Conservation (phyloP, 2,329 filamentous ascomycete species). For the Talaromyces sp. region DNA sequence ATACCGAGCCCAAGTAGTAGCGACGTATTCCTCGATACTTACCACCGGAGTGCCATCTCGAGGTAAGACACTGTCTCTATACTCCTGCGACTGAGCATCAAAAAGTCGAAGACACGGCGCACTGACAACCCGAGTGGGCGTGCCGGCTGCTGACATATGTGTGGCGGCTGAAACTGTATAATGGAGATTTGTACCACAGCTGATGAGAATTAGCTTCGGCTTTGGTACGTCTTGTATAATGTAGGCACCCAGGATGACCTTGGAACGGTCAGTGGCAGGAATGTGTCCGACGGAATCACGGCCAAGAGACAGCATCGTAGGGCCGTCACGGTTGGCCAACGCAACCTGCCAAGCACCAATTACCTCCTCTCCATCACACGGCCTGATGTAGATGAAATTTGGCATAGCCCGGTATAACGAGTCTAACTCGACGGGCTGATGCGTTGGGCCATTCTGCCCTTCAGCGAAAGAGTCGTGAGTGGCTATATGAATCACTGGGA, state of each 20-base stretch:
- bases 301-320: slow-evolving; percentile 49
- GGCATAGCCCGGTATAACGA: slow-evolving; percentile 61
- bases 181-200: slow-evolving; percentile 84
- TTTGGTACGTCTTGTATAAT: slow-evolving; percentile 70
- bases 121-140: slow-evolving; percentile 82
- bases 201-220: slow-evolving; percentile 78
- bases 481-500: slow-evolving; percentile 58
- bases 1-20: slow-evolving; percentile 23
- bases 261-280: not conserved
- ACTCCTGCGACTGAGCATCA: slow-evolving; percentile 81
- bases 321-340: slow-evolving; percentile 40
- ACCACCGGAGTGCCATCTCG: slow-evolving; percentile 77
- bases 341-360: slow-evolving; percentile 56
- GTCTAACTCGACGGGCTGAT: slow-evolving; percentile 59
- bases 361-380: slow-evolving; percentile 57
- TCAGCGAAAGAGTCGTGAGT: slow-evolving; percentile 62
- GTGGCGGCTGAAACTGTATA: slow-evolving; percentile 85
- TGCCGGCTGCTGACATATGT: slow-evolving; percentile 72
- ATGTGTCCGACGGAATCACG: slow-evolving; percentile 21
- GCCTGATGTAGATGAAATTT: slow-evolving; percentile 59
- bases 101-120: slow-evolving; percentile 91
- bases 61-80: slow-evolving; percentile 80
- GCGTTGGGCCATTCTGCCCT: slow-evolving; percentile 61
- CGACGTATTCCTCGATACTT: slow-evolving; percentile 67
- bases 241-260: slow-evolving; percentile 38